Evolutionary conservation across 1,139 yeast species (phyloP).

Genomic region (Saccharomycopsis phalli): DNA sequence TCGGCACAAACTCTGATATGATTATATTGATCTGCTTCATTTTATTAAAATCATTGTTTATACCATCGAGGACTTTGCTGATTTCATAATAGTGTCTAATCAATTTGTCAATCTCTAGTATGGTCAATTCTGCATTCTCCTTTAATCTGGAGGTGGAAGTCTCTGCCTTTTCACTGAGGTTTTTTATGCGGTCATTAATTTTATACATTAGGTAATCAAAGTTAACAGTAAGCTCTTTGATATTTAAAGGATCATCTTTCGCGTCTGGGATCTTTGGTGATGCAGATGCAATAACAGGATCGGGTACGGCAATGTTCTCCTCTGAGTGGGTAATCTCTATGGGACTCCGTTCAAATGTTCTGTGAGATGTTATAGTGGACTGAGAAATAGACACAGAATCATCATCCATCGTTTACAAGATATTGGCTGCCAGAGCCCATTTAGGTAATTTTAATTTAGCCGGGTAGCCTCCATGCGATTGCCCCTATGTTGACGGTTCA

Average conservation of each 20-base stretch:
- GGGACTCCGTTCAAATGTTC: too few species aligned
- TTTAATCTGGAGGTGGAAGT: constrained; percentile 28
- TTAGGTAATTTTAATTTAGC: background rate
- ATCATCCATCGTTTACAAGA: constrained; percentile 2
- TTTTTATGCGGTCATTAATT: constrained; percentile 44
- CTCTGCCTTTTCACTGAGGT: constrained; percentile 31
- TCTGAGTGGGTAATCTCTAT: too few species aligned
- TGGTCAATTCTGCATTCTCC: constrained; percentile 29
- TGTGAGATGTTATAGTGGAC: constrained; percentile 13
- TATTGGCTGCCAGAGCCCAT: background rate
- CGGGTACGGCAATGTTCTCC: background rate
- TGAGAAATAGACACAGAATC: constrained; percentile 17
- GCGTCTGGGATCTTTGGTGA: constrained; percentile 18
- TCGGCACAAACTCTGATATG: constrained; percentile 32
- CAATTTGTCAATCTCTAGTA: constrained; percentile 34
- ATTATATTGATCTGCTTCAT: constrained; percentile 55
- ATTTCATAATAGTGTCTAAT: constrained; percentile 37
- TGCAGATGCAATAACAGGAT: background rate
- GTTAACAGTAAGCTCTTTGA: constrained; percentile 47
- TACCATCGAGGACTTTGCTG: constrained; percentile 40
- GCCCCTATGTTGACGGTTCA: background rate
- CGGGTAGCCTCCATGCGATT: background rate
- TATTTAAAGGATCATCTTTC: constrained; percentile 53
- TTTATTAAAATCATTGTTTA: constrained; percentile 58
- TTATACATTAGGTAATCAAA: constrained; percentile 57